A percentile compares a stretch with the other conserved stretches of the same genome.
Evolutionary conservation across 257 asterid species (phyloP).

Genomic region (Ophiorrhiza pumila): DNA sequence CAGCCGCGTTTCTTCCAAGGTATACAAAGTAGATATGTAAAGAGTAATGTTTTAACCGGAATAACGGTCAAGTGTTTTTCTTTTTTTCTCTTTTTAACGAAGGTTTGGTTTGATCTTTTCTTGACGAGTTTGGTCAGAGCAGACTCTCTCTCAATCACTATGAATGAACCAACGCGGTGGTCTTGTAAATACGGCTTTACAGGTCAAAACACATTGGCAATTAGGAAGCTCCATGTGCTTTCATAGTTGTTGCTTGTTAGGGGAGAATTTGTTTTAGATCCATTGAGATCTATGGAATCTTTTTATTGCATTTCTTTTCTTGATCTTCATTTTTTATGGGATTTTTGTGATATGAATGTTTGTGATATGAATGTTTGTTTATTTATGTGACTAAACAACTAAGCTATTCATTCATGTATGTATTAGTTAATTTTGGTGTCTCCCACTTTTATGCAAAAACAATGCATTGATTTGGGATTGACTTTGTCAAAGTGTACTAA

Average conservation of each 20-base stretch:
- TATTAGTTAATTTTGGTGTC: background rate
- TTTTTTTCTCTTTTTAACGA: background rate
- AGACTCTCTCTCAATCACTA: background rate
- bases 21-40: constrained; percentile 7
- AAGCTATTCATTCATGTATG: background rate
- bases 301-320: background rate
- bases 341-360: background rate
- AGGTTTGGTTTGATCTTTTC: background rate
- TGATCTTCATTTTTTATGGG: background rate
- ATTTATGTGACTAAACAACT: background rate
- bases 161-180: constrained; percentile 17
- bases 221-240: constrained; percentile 20
- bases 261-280: constrained; percentile 3
- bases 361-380: background rate
- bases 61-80: constrained; percentile 55
- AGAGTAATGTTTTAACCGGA: constrained; percentile 44
- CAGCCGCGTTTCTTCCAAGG: constrained; percentile 46
- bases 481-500: too few relatives aligned
- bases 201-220: constrained; percentile 25
- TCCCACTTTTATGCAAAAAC: too few relatives aligned
- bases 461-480: too few relatives aligned
- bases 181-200: constrained; percentile 17
- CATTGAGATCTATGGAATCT: constrained; percentile 7
- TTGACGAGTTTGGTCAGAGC: constrained; percentile 11
- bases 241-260: too few relatives aligned